A percentile compares a stretch with the other conserved stretches of the same genome.
Conservation (phyloP, 2,329 filamentous ascomycete genomes). For the Akanthomyces uredinophilus region DNA sequence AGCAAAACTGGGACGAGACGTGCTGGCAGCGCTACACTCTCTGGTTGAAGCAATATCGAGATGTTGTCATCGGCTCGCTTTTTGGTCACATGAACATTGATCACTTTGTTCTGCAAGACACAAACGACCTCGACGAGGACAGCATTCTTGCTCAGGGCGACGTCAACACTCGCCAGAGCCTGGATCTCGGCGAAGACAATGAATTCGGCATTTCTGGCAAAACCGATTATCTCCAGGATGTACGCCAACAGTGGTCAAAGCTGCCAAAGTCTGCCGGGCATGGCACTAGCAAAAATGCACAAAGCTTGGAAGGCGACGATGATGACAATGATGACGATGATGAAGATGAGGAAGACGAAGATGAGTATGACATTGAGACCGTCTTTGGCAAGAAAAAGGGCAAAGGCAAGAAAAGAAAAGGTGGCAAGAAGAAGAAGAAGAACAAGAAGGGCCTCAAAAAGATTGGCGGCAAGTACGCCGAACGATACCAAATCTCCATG, state of each 20-base stretch:
- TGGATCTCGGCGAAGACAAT: slow-evolving; percentile 33
- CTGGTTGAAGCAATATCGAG: slow-evolving; percentile 85
- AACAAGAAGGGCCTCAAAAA: slow-evolving; percentile 50
- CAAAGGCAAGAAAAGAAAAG: slow-evolving; percentile 30
- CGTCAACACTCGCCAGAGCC: slow-evolving; percentile 18
- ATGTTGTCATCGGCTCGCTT: slow-evolving; percentile 72
- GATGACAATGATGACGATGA: slow-evolving; percentile 22
- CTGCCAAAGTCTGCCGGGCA: slow-evolving; percentile 52
- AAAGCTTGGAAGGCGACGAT: slow-evolving; percentile 19
- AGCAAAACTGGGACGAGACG: slow-evolving; percentile 89
- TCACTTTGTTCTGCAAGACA: slow-evolving; percentile 91
- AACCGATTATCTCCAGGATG: slow-evolving; percentile 66
- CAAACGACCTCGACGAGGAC: slow-evolving; percentile 62
- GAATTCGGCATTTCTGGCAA: slow-evolving; percentile 59
- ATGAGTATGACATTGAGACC: slow-evolving; percentile 18
- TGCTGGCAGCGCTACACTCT: slow-evolving; percentile 98
- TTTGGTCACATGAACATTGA: slow-evolving; percentile 99
- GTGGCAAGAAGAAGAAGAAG: slow-evolving; percentile 40
- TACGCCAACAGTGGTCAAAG: slow-evolving; percentile 72
- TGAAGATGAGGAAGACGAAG: slow-evolving; percentile 22
- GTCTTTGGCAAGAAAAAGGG: slow-evolving; percentile 5
- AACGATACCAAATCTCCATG: slow-evolving; percentile 76
- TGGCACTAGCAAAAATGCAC: slow-evolving; percentile 2
- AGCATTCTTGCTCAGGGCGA: slow-evolving; percentile 31
- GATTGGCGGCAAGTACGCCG: slow-evolving; percentile 75